Conservation (phyloP, 108 stramenopile species). For the Phaeodactylum tricornutum region DNA sequence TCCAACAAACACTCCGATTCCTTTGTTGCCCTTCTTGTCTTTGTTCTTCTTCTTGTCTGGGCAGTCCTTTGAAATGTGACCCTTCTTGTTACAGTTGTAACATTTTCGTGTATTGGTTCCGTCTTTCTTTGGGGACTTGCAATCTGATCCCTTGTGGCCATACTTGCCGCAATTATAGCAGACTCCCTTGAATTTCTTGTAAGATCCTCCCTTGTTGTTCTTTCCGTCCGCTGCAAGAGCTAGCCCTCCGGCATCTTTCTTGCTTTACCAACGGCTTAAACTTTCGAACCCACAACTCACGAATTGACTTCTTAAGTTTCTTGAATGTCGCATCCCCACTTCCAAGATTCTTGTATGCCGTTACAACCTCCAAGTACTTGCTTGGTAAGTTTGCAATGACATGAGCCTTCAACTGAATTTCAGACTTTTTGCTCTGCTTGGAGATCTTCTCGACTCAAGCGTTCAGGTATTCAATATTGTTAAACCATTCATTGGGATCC, state of each 20-base stretch:
- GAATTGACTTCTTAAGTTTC: too few relatives aligned
- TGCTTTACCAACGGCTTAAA: background rate
- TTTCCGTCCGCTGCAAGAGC: background rate
- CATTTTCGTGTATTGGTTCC: too few relatives aligned
- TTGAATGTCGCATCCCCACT: too few relatives aligned
- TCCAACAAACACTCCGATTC: background rate
- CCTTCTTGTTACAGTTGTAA: too few relatives aligned
- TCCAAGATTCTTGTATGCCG: too few relatives aligned
- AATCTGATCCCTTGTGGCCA: background rate
- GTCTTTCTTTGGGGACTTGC: too few relatives aligned
- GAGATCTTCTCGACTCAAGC: too few relatives aligned
- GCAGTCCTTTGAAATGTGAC: background rate
- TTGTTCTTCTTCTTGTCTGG: background rate
- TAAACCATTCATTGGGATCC: too few relatives aligned
- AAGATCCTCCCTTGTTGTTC: background rate
- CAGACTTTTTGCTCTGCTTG: too few relatives aligned
- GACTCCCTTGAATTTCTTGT: slow-evolving; percentile 2
- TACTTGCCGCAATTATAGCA: background rate
- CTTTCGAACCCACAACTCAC: background rate
- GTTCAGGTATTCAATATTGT: too few relatives aligned
- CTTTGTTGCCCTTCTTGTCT: background rate
- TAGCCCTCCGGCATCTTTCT: background rate
- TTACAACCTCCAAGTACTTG: background rate
- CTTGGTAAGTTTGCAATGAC: background rate
- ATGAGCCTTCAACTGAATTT: slow-evolving; percentile 1